These are phyloP conservation scores for Striga hermonthica DNA, from an alignment of 305 asterid genomes.

Conservation along the genomic window DNA sequence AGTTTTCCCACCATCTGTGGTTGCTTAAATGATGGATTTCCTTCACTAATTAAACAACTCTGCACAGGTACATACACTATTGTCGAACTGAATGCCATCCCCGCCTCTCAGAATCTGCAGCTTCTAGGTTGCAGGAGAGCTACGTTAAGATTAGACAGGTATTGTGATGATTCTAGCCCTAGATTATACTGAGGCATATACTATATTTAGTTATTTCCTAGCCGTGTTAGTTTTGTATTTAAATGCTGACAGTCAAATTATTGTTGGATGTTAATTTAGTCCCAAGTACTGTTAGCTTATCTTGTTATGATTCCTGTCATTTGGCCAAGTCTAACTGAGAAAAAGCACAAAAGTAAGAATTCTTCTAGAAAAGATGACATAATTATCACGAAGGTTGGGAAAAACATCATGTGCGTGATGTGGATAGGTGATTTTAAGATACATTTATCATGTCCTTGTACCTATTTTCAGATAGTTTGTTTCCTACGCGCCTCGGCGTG, in stretches of 20 bases:
- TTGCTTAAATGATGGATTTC: conserved; percentile 9
- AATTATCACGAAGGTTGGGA: neutral
- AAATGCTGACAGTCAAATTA: conserved; percentile 8
- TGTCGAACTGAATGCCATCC: conserved; percentile 85
- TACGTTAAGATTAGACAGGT: conserved; percentile 97
- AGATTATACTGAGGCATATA: neutral
- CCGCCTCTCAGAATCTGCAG: conserved; percentile 92
- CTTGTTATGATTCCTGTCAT: neutral
- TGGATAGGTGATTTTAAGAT: neutral
- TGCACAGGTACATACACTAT: conserved; percentile 79
- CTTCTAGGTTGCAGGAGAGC: conserved; percentile 70
- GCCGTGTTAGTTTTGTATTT: conserved; percentile 21
- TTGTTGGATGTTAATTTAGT: neutral
- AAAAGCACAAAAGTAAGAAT: too few species aligned
- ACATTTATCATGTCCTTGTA: neutral
- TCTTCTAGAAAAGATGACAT: neutral
- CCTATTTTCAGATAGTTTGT: neutral
- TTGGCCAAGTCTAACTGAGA: neutral
- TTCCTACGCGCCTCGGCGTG: neutral
- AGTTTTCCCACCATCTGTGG: neutral
- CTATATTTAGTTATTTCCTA: conserved; percentile 15
- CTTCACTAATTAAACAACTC: conserved; percentile 32
- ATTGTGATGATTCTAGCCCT: conserved; percentile 10
- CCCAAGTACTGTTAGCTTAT: neutral
- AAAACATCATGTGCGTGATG: neutral